Evolutionary conservation across 2,329 filamentous ascomycete genomes (phyloP), one percentile per base, ranked within the genome.

Genomic region (Coniochaeta sp.): DNA sequence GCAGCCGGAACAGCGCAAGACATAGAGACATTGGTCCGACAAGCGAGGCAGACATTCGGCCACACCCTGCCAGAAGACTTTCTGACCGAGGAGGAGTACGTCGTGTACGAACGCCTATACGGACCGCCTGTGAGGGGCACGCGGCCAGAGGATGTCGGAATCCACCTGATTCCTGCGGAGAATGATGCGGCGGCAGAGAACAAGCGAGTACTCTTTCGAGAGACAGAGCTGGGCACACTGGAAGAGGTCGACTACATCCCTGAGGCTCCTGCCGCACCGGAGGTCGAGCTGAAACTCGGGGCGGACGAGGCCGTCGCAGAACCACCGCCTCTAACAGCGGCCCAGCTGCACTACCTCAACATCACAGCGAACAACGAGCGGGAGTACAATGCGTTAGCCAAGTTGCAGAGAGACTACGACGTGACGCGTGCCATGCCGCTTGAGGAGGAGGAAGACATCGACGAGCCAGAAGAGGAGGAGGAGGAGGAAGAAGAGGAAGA

Each of bases 61-160:
- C 87, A 95, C 68, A 87, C 82, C 0, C 74, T 97, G 26, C 93
- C 93, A 0, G 83, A 85, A 34, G 86, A 82, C 36, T 85, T 90
- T 66, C 73, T 97, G 58, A 86, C 79, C 36, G 79, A 81, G 1
- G 83, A 89, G 59, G 92, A 96, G 71, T 87, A 89, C 67, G 77
- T 76, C 56, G 76, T 96, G 0, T 96, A 96, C 72, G 86, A 89
- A 69, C 81, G 91, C 64, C 76, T 96, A 17, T 97, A 95, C 71
- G 93, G 93, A 1, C 79, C 87, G 36, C 91, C 92, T 1, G 71
- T 90, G 63, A 80, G 86, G 47, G 80, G 83, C 58, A 88, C 84
- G 1, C 72, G 69, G 8, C 79, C 82, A 1, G 85, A 87, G 61
- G 84, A 89, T 71, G 79, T 85, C 4, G 85, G 74, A 28, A 81